These are phyloP conservation scores for Trichoderma sp. DNA, from an alignment of 2,329 filamentous ascomycete genomes.

Conservation along the genomic window DNA sequence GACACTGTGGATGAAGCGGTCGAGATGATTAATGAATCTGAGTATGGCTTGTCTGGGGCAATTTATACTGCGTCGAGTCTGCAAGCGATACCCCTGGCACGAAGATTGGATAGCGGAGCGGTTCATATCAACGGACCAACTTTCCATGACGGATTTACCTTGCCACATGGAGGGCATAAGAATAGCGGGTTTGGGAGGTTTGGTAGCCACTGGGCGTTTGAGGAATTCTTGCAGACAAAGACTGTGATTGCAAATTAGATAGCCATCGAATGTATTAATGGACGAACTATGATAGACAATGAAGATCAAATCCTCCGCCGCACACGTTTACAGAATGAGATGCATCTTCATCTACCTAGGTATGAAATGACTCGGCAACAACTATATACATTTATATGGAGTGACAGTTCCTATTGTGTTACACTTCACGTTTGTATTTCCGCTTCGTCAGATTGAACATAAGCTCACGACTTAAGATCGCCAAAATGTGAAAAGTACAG, in stretches of 20 bases:
- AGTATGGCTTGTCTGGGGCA: slow-evolving; percentile 26
- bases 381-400: too few species aligned
- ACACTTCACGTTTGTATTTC: background rate
- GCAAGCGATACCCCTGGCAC: slow-evolving; percentile 13
- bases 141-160: slow-evolving; percentile 26
- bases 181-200: slow-evolving; percentile 29
- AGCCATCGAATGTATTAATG: background rate
- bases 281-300: background rate
- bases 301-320: background rate
- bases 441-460: background rate
- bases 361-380: background rate
- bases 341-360: too few species aligned
- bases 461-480: background rate
- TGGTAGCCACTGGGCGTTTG: slow-evolving; percentile 20
- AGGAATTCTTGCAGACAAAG: slow-evolving; percentile 20
- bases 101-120: slow-evolving; percentile 22
- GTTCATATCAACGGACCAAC: slow-evolving; percentile 26
- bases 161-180: slow-evolving; percentile 27
- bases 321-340: background rate
- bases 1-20: slow-evolving; percentile 22
- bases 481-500: background rate
- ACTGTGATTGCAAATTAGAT: slow-evolving; percentile 14
- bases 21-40: slow-evolving; percentile 20
- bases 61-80: slow-evolving; percentile 21
- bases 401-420: background rate